Evolutionary conservation across 2,329 filamentous ascomycete species (phyloP).

Genomic region (Fusarium nisikadoi): DNA sequence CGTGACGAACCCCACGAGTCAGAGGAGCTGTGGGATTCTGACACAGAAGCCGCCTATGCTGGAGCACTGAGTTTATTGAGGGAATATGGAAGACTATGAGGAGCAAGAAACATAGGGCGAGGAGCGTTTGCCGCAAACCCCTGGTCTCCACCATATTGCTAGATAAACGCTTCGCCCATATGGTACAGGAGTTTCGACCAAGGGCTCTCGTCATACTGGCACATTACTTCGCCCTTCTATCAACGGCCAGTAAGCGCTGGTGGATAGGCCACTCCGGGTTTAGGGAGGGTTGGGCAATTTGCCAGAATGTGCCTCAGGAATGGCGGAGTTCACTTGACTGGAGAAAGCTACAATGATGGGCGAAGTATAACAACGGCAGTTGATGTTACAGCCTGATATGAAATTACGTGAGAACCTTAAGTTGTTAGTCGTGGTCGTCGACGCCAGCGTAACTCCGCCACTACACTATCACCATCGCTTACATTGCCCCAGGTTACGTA

Average conservation of each 20-base stretch:
- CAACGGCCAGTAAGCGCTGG: not conserved
- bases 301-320: not conserved
- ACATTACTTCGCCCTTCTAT: slow-evolving; percentile 2
- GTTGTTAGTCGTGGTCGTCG: not conserved
- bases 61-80: not conserved
- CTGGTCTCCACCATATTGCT: slow-evolving; percentile 1
- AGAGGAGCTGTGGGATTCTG: not conserved
- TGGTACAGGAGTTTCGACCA: slow-evolving; percentile 2
- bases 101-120: not conserved
- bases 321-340: slow-evolving; percentile 2
- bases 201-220: slow-evolving; percentile 3
- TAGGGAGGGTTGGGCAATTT: not conserved
- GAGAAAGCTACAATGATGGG: not conserved
- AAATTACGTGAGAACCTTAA: not conserved
- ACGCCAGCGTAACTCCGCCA: not conserved
- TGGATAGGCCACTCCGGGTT: slow-evolving; percentile 1
- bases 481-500: not conserved
- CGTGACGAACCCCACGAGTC: not conserved
- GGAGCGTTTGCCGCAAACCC: not conserved
- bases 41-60: not conserved
- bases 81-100: not conserved
- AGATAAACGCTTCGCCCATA: not conserved
- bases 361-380: too few relatives aligned
- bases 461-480: not conserved
- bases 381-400: not conserved